Evolutionary conservation across 2,329 filamentous ascomycete genomes (phyloP).

Genomic region (Verruconis gallopava): DNA sequence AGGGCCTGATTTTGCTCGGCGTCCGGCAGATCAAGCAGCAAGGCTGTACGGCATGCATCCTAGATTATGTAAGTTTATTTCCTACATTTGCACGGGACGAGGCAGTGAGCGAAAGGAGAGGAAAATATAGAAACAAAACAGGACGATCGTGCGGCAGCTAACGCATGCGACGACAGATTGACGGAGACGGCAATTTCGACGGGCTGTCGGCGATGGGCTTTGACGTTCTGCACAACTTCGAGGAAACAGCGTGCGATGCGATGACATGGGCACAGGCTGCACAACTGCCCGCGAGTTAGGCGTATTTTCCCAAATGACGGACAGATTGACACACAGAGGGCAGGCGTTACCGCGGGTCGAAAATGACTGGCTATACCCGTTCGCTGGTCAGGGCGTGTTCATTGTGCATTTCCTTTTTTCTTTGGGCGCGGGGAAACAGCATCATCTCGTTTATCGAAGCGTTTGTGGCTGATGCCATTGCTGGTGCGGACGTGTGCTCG

Average conservation of each 20-base stretch:
- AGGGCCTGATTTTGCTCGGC: conserved; percentile 68
- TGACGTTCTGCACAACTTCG: conserved; percentile 63
- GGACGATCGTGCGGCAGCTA: background rate
- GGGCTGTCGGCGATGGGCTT: conserved; percentile 70
- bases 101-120: background rate
- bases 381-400: background rate
- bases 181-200: conserved; percentile 59
- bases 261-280: conserved; percentile 31
- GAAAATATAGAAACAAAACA: conserved; percentile 16
- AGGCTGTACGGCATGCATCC: conserved; percentile 56
- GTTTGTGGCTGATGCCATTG: too few relatives aligned
- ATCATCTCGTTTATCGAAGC: too few relatives aligned
- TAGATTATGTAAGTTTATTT: conserved; percentile 59
- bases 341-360: too few relatives aligned
- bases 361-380: background rate
- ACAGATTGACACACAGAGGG: too few relatives aligned
- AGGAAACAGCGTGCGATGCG: conserved; percentile 49
- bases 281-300: background rate
- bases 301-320: too few relatives aligned
- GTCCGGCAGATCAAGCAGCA: conserved; percentile 72
- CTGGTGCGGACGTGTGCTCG: too few relatives aligned
- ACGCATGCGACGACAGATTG: conserved; percentile 40
- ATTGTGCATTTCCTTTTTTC: background rate
- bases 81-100: background rate
- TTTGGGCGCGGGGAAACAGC: background rate